Conservation (phyloP, 768 basidiomycete species). For the Pholiota conissans region DNA sequence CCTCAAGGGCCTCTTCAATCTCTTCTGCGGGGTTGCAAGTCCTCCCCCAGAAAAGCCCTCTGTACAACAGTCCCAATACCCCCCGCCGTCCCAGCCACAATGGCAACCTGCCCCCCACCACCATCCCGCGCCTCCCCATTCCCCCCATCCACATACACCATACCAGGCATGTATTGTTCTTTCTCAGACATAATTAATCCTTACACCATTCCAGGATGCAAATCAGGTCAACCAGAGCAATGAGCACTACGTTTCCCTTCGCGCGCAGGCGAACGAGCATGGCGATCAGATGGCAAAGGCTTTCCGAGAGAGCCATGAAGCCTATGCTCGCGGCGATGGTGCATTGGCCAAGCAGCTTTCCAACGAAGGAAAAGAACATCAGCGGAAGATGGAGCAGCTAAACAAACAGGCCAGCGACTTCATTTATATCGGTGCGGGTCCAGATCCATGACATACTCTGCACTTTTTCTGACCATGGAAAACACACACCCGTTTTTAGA, state of each 20-base stretch:
- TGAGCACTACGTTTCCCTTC: conserved; percentile 65
- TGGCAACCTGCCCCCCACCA: conserved; percentile 11
- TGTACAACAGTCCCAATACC: conserved; percentile 14
- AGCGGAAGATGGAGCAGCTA: conserved; percentile 72
- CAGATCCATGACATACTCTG: conserved; percentile 3
- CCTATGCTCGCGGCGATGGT: conserved; percentile 72
- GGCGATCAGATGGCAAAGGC: conserved; percentile 76
- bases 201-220: conserved; percentile 36
- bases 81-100: conserved; percentile 11
- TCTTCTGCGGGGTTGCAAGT: conserved; percentile 25
- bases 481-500: conserved; percentile 46
- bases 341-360: conserved; percentile 82
- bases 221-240: conserved; percentile 70
- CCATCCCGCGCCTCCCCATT: no score
- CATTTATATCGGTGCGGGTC: conserved; percentile 75
- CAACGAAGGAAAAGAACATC: conserved; percentile 77
- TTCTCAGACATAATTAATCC: neutral
- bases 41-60: conserved; percentile 11
- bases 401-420: conserved; percentile 84
- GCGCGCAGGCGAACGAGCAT: conserved; percentile 74
- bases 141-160: neutral
- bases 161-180: neutral
- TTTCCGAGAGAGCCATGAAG: conserved; percentile 73
- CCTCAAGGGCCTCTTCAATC: conserved; percentile 29
- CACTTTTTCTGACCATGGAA: neutral